A percentile compares a stretch with the other conserved stretches of the same genome.
phyloP scores from a whole-genome alignment of 2,329 filamentous ascomycete species.

The Furcasterigmium furcatum region DNA sequence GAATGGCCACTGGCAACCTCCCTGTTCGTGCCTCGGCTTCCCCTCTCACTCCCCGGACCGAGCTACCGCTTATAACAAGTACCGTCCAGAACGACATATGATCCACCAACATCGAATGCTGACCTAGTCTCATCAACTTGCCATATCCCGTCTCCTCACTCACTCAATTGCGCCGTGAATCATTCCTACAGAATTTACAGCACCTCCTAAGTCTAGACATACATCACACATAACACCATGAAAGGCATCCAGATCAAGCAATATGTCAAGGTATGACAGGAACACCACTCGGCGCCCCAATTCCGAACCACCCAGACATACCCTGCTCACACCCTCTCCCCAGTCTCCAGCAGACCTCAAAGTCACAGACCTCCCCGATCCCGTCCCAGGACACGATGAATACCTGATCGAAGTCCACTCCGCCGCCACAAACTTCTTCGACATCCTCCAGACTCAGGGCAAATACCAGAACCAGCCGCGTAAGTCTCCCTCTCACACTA shows the following conservation, averaged over 20 bases:
- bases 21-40: background rate
- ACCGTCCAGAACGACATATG: too few species aligned
- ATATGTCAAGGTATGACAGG: slow-evolving; percentile 65
- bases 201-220: background rate
- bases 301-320: background rate
- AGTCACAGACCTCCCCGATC: slow-evolving; percentile 72
- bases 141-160: background rate
- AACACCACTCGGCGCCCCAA: background rate
- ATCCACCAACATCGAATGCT: too few species aligned
- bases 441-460: slow-evolving; percentile 89
- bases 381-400: slow-evolving; percentile 65
- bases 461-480: slow-evolving; percentile 92
- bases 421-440: slow-evolving; percentile 93
- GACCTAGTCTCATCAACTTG: too few species aligned
- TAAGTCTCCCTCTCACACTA: slow-evolving; percentile 21
- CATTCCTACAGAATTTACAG: background rate
- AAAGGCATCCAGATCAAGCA: slow-evolving; percentile 70
- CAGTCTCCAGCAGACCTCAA: slow-evolving; percentile 77
- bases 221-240: too few species aligned
- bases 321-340: background rate
- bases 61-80: background rate
- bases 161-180: too few species aligned
- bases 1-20: background rate
- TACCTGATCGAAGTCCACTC: slow-evolving; percentile 88
- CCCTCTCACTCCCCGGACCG: background rate